phyloP scores from a whole-genome alignment of 345 rosid species.

The Hibiscus mutabilis region DNA sequence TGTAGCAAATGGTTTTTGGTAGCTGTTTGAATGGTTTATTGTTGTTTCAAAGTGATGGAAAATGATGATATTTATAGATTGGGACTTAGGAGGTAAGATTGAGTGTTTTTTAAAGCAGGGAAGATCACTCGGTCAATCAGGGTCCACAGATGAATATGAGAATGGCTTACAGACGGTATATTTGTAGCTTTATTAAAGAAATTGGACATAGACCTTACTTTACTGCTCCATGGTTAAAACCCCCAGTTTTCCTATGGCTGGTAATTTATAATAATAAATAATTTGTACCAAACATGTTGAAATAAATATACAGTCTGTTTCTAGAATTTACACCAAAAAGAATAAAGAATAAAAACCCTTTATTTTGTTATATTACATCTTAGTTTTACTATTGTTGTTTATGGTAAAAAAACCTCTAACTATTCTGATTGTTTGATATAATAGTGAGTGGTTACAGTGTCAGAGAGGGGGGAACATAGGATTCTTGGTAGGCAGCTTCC shows the following conservation, averaged over 20 bases:
- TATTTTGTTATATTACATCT: background rate
- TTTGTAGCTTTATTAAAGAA: background rate
- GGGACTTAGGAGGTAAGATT: background rate
- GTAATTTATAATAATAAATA: background rate
- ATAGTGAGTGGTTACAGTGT: background rate
- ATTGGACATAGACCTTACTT: background rate
- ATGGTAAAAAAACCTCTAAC: background rate
- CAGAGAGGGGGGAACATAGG: slow-evolving; percentile 27
- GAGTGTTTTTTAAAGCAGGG: background rate
- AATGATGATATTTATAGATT: slow-evolving; percentile 30
- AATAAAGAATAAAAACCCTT: slow-evolving; percentile 8
- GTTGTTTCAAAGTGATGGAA: background rate
- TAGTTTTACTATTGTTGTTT: background rate
- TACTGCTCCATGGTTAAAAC: slow-evolving; percentile 11
- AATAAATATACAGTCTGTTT: too few relatives aligned
- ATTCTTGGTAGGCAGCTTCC: slow-evolving; percentile 45
- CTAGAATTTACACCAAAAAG: too few relatives aligned
- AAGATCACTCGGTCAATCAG: slow-evolving; percentile 23
- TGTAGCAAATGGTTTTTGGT: background rate
- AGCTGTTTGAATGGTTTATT: slow-evolving; percentile 10
- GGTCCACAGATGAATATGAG: slow-evolving; percentile 14
- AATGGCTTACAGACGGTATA: slow-evolving; percentile 34
- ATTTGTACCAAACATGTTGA: slow-evolving; percentile 9
- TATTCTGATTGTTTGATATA: background rate
- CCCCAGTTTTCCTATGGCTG: background rate